Evolutionary conservation across 345 rosid species (phyloP).

Genomic region (Acer negundo): DNA sequence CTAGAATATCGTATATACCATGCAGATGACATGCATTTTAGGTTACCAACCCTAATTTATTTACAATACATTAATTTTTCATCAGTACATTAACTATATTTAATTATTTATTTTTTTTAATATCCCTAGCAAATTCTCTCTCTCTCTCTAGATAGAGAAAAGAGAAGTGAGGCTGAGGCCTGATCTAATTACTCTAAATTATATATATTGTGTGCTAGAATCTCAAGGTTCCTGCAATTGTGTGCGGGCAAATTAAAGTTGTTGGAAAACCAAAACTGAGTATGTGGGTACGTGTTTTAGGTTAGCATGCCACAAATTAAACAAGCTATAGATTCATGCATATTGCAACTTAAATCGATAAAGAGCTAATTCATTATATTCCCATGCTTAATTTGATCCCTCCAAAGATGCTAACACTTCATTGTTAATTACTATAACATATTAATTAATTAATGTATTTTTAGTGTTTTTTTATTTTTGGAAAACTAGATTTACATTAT

Average conservation of each 20-base stretch:
- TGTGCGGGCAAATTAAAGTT: not conserved
- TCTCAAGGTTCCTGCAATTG: conserved; percentile 16
- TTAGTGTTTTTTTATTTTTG: not conserved
- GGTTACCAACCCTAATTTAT: conserved; percentile 1
- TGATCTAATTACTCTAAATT: not conserved
- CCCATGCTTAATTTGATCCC: conserved; percentile 18
- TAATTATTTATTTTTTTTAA: not conserved
- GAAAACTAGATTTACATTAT: not conserved
- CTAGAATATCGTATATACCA: not conserved
- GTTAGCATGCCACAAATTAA: not conserved
- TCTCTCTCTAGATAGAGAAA: not conserved
- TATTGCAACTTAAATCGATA: conserved; percentile 1
- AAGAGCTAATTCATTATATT: conserved; percentile 4
- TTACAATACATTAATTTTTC: not conserved
- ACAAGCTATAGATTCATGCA: conserved; percentile 21
- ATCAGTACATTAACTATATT: no score
- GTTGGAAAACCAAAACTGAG: conserved; percentile 4
- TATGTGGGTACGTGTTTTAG: conserved; percentile 17
- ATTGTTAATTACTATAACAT: not conserved
- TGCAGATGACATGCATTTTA: not conserved
- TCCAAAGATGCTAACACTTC: not conserved
- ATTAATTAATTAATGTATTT: not conserved
- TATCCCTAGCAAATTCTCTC: conserved; percentile 8
- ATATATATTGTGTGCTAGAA: conserved; percentile 5
- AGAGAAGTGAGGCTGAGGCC: not conserved